Percentiles rank a stretch among this genome's conserved stretches.
Conservation (phyloP, 2,329 filamentous ascomycete species). For the Clarireedia paspali region DNA sequence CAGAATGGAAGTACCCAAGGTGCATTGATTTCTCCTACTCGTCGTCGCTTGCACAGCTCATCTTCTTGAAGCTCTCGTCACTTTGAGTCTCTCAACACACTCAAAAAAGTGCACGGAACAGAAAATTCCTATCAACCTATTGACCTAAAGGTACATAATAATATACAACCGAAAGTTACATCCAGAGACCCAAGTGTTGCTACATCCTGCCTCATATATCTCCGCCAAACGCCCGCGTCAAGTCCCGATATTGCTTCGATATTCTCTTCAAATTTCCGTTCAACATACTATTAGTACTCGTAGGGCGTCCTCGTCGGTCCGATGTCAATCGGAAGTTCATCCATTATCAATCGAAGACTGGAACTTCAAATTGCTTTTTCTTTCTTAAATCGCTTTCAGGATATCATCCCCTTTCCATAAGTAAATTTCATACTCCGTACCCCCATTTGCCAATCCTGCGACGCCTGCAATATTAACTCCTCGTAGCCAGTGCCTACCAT, state of each 20-base stretch:
- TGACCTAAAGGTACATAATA: constrained; percentile 4
- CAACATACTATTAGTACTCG: too few relatives aligned
- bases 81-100: background rate
- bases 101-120: background rate
- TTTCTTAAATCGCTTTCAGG: too few relatives aligned
- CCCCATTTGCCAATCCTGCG: background rate
- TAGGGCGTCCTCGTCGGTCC: background rate
- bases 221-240: too few relatives aligned
- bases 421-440: background rate
- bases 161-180: constrained; percentile 2
- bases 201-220: background rate
- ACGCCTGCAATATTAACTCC: constrained; percentile 1
- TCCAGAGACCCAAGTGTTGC: background rate
- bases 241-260: too few relatives aligned
- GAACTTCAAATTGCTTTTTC: background rate
- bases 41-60: too few relatives aligned
- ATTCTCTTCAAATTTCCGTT: too few relatives aligned
- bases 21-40: too few relatives aligned
- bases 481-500: constrained; percentile 17
- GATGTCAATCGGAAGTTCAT: background rate
- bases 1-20: too few relatives aligned
- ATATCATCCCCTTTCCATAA: background rate
- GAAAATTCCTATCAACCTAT: background rate
- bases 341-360: background rate
- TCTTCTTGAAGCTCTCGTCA: too few relatives aligned